Evolutionary conservation across 768 basidiomycete species (phyloP), one percentile per base, ranked within the genome.

Genomic region (Leccinum truebloodii): DNA sequence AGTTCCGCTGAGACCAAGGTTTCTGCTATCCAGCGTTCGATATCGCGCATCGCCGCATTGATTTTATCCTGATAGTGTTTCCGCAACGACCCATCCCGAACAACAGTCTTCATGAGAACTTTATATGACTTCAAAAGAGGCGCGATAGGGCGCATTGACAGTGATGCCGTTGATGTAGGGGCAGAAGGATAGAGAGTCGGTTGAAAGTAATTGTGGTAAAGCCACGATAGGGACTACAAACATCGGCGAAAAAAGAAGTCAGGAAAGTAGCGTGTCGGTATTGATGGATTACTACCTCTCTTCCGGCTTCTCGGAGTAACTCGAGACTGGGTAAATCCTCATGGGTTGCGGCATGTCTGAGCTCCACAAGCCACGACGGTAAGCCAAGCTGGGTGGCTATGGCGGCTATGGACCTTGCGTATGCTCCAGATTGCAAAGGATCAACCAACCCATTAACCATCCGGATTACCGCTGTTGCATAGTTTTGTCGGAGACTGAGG

Each of bases 381-480:
- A 99, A 78, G 0, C 89, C 89, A 12, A 99, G 82, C 68, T 95
- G 92, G 3, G 81, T 78, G 1, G 96, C 94, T 62, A 99, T 91
- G 44, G 89, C 86, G 0, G 90, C 86, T 65, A 98, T 98, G 2
- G 97, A 89, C 22, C 95, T 82, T 3, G 97, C 96, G 70, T 91
- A 98, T 20, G 84, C 83, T 7, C 95, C 93, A 10, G 86, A 81
- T 69, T 99, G 97, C 12, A 97, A 79, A 14, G 95, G 94, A 69
- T 99, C 97, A 7, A 98, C 96, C 39, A 98, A 81, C 2, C 94
- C 92, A 67, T 98, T 99, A 64, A 98, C 92, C 65, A 98, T 85
- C 34, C 96, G 80, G 60, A 95, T 89, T 60, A 97, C 78, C 2
- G 94, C 87, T 26, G 89, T 79, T 9, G 92, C 86, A 73, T 93